phyloP scores from a whole-genome alignment of 495 filamentous ascomycete species.

The Talaromyces liani region DNA sequence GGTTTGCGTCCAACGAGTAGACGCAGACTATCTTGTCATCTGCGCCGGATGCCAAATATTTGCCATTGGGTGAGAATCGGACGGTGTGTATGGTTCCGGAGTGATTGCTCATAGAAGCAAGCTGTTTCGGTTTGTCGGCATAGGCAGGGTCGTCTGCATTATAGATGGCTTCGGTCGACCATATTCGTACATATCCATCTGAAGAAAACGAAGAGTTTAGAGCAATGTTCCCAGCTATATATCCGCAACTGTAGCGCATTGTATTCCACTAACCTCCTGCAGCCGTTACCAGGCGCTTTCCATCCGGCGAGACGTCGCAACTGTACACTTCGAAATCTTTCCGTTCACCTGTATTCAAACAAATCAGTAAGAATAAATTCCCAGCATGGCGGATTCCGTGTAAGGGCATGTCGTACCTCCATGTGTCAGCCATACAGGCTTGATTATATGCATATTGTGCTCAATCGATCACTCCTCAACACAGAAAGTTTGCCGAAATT shows the following conservation, averaged over 20 bases:
- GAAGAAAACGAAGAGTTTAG: neutral
- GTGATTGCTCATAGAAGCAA: slow-evolving; percentile 97
- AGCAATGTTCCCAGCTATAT: neutral
- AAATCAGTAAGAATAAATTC: slow-evolving; percentile 5
- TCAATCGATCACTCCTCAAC: neutral
- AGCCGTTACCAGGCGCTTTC: slow-evolving; percentile 81
- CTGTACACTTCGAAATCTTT: slow-evolving; percentile 98
- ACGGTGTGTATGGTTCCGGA: slow-evolving; percentile 96
- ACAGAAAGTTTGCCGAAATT: neutral
- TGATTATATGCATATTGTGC: slow-evolving; percentile 75
- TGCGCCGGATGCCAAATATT: slow-evolving; percentile 90
- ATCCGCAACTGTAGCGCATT: neutral
- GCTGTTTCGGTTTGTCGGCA: slow-evolving; percentile 75
- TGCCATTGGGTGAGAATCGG: slow-evolving; percentile 87
- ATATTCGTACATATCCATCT: slow-evolving; percentile 96
- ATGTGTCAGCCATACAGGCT: slow-evolving; percentile 89
- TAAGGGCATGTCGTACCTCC: slow-evolving; percentile 51
- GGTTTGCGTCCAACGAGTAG: slow-evolving; percentile 79
- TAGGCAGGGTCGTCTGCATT: slow-evolving; percentile 60
- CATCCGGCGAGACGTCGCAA: slow-evolving; percentile 93
- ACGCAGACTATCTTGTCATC: slow-evolving; percentile 98
- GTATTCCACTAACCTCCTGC: slow-evolving; percentile 64
- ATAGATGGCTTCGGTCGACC: slow-evolving; percentile 91
- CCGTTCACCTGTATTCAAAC: slow-evolving; percentile 61
- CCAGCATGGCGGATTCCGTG: slow-evolving; percentile 7